Percentiles rank a stretch among this genome's conserved stretches.
These are phyloP conservation scores for Yamadazyma siamensis DNA, from an alignment of 1,139 yeast genomes.

Conservation along the genomic window DNA sequence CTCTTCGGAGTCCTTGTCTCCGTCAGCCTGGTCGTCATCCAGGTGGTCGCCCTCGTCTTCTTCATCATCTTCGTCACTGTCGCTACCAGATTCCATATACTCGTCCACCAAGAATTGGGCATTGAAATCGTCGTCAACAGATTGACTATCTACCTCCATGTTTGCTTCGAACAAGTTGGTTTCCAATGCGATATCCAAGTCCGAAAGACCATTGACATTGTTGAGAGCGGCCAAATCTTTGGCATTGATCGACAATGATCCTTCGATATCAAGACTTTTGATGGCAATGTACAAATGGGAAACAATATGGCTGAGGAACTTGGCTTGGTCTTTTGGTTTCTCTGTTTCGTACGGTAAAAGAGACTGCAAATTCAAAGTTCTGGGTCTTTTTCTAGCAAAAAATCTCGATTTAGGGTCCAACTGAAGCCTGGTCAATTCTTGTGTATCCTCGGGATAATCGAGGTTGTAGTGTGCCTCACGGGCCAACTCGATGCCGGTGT, in stretches of 20 bases:
- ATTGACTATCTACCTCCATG: conserved; percentile 10
- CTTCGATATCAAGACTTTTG: conserved; percentile 72
- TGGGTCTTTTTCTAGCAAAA: conserved; percentile 47
- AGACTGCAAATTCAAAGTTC: conserved; percentile 59
- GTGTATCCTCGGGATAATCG: conserved; percentile 54
- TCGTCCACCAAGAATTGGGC: conserved; percentile 21
- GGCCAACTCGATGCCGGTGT: conserved; percentile 28
- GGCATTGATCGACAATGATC: conserved; percentile 65
- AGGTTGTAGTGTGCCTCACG: conserved; percentile 51
- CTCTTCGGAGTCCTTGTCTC: conserved; percentile 33
- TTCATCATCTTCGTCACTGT: conserved; percentile 19
- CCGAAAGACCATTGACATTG: conserved; percentile 31
- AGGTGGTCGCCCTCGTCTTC: conserved; percentile 32
- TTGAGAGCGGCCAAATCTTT: conserved; percentile 49
- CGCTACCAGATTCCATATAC: conserved; percentile 23
- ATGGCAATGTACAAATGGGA: conserved; percentile 78
- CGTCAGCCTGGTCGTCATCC: conserved; percentile 24
- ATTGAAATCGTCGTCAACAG: conserved; percentile 19
- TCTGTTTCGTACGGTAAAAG: conserved; percentile 78
- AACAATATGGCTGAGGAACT: conserved; percentile 74
- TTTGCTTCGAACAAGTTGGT: conserved; percentile 44
- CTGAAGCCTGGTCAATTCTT: conserved; percentile 35
- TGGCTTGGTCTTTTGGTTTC: conserved; percentile 63
- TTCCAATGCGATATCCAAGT: conserved; percentile 53
- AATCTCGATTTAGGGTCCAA: conserved; percentile 53